Base-by-base conservation (phyloP, 306 rosid species). In the Pyrus betulifolia region DNA sequence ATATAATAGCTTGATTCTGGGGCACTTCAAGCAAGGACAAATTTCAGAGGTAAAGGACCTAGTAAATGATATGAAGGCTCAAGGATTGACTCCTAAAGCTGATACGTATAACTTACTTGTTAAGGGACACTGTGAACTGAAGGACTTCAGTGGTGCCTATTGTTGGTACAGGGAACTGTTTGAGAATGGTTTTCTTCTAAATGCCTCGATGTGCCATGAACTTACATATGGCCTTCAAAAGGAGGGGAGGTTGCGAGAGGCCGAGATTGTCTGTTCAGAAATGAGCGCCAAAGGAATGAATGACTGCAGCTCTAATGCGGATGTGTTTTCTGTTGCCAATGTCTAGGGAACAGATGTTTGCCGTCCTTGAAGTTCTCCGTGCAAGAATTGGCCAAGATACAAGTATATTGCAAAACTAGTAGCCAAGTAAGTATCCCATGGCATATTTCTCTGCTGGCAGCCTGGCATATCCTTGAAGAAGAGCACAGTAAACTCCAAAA, bases 1-100 rank as follows among this genome's bases (percentile, higher is more conserved):
- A 23, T 91, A 91, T 86, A 89, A 89, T 81, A 82, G 89, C 84
- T 87, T 93, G 84, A 93, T 93, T 86, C 84, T 91, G 33, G 97
- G 85, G 51, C 83, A 80, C 67, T 79, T 89, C 38, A 84, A 83
- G 79, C 91, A 82, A 77, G 73, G 79, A 77, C 86, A 79, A 82
- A 71, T 81, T 55, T 84, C 84, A 51, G 93, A 85, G 79, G 82
- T 84, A 30, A 88, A 82, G 77, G 82, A 71, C 61, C 69, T 91
- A 57, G 81, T 93, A 18, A 76, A 81, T 75, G 89, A 93, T 45
- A 91, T 93, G 97, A 91, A 88, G 87, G 92, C 76, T 67, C 84
- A 85, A 80, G 91, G 92, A 60, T 78, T 91, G 82, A 73, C 71
- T 76, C 97, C 91, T 12, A 88, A 87, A 78, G 82, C 84, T 61